Base-by-base conservation (phyloP, 2,329 filamentous ascomycete species). In the Seiridium unicorne region DNA sequence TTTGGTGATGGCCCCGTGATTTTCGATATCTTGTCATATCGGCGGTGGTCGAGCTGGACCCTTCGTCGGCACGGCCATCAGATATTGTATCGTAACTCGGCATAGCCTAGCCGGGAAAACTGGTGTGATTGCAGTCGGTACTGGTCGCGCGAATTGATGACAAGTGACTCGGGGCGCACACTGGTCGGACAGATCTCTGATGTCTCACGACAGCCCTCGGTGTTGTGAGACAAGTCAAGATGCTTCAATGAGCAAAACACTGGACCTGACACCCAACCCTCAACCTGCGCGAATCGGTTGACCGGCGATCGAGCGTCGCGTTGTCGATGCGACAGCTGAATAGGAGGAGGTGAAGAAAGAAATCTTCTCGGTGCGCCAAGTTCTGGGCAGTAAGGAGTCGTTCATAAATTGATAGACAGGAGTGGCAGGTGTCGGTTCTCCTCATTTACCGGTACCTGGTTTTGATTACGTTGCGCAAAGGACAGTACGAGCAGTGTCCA, bases 1-100 rank as follows among this genome's bases (percentile, higher is more conserved):
- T 93, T 69, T 66, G 66, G 58, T 89, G 66, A 56, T 89, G 88
- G 64, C 83, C 85, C 70, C 87, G 78, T 34, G 75, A 80, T 67
- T 82, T 79, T 73, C 87, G 84, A 70, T 76, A 75, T 74, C 84
- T 79, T 63, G 79, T 74, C 82, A 84, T 85, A 62, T 76, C 77
- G 75, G 72, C 76, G 66, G 74, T 62, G 60, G 60, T 61, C 57
- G 63, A 69, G 65, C 69, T 72, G 60, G 68, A 69, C 63, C 73
- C 69, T 64, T 67, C 68, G 36, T 76, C 74, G 72, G 74, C 71
- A 69, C 71, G 77, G 70, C 75, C 80, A 80, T 82, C 74, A 72
- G 79, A 71, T 62, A 85, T 81, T 59, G 79, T 80, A 58, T 78
- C 80, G 70, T 86, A 85, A 65, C 79, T 81, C 71, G 81, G 79